Evolutionary conservation across 139 green algal genomes (phyloP), one percentile per base, ranked within the genome.

Genomic region (Chlamydomonas sp.): DNA sequence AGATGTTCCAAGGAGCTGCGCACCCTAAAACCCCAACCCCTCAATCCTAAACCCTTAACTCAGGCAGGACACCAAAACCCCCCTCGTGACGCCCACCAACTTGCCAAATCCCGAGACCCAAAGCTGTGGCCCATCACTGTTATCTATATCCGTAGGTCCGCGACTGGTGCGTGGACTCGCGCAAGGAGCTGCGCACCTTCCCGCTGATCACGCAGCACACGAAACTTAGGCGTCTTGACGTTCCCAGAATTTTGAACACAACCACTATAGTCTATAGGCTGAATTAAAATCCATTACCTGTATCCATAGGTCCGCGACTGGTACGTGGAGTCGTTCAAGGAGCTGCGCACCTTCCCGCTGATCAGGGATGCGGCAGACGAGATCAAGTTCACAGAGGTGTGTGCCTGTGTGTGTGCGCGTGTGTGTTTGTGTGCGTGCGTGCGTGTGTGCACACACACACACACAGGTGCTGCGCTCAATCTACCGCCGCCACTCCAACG

Each of bases 251-350:
- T n/a, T n/a, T n/a, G n/a, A n/a, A n/a, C n/a, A 54, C 43, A n/a
- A n/a, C n/a, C n/a, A n/a, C n/a, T n/a, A n/a, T n/a, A n/a, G n/a
- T n/a, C n/a, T n/a, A n/a, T n/a, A n/a, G n/a, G n/a, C n/a, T n/a
- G n/a, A n/a, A n/a, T n/a, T n/a, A n/a, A n/a, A n/a, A n/a, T n/a
- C n/a, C n/a, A n/a, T n/a, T n/a, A n/a, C n/a, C n/a, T 54, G n/a
- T n/a, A n/a, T n/a, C n/a, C 58, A 39, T 36, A 96, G 90, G 92
- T 97, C 4, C 86, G 94, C 1, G 94, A 98, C 76, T 98, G 95
- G 95, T 99, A 99, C 70, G 90, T 98, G 59, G 92, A 98, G 71
- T 97, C 89, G 0, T 99, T 98, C 82, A 82, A 85, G 26, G 95
- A 98, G 54, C 81, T 99, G 48, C 82, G 90, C 2, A 35, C 64